Evolutionary conservation across 345 rosid species (phyloP).

Genomic region (Heritiera fomes): DNA sequence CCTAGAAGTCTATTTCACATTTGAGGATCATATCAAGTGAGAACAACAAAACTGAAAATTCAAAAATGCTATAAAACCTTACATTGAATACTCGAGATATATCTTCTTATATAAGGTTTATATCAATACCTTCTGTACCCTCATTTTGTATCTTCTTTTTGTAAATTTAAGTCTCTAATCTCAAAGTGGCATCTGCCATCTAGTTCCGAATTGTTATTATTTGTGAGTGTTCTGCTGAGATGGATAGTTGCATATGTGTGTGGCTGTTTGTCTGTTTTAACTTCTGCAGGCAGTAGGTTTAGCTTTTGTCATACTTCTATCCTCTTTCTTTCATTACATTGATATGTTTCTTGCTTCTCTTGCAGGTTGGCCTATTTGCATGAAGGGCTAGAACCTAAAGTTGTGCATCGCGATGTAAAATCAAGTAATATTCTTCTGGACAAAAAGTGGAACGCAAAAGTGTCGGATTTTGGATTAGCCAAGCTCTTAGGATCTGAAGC

Average conservation of each 20-base stretch:
- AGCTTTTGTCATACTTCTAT: neutral
- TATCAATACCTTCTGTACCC: neutral
- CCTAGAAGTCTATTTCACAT: neutral
- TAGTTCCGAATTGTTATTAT: neutral
- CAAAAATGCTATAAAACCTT: neutral
- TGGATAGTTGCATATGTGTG: neutral
- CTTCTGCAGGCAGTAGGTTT: neutral
- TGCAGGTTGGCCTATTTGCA: conserved; percentile 89
- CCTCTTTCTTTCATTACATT: neutral
- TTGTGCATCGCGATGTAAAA: conserved; percentile 92
- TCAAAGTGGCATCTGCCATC: neutral
- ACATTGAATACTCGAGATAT: neutral
- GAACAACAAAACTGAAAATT: neutral
- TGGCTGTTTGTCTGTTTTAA: neutral
- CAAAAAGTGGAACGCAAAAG: conserved; percentile 78
- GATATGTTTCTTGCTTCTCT: conserved; percentile 20
- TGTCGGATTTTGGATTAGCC: conserved; percentile 93
- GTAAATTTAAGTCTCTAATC: neutral
- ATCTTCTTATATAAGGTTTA: neutral
- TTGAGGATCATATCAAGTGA: neutral
- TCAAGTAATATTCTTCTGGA: conserved; percentile 90
- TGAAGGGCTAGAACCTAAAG: conserved; percentile 96
- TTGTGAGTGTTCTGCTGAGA: neutral
- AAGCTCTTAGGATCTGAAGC: conserved; percentile 85
- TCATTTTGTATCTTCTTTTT: neutral